Evolutionary conservation across 2,329 filamentous ascomycete species (phyloP), one percentile per base, ranked within the genome.

Genomic region (Huntiella bhutanensis): DNA sequence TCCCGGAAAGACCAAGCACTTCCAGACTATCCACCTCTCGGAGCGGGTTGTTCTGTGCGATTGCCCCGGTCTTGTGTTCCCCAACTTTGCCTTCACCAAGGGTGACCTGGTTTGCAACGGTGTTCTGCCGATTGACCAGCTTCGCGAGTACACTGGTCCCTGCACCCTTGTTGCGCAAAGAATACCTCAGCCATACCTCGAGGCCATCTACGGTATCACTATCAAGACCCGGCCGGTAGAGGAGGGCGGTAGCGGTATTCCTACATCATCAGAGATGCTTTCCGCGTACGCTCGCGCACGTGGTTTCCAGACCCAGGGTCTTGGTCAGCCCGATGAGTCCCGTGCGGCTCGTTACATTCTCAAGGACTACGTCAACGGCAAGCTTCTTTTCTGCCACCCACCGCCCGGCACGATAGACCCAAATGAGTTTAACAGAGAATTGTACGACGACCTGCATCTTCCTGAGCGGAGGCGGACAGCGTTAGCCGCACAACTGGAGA

Each of bases 1-100:
- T 1, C 91, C 91, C 3, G 91, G 91, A 60, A 98, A 98, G 67
- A 98, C 91, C 11, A 98, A 98, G 67, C 91, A 98, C 58, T 98
- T 98, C 67, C 91, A 98, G 62, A 98, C 91, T 1, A 91, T 98
- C 49, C 87, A 95, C 59, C 75, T 98, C 32, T 91, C 82, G 49
- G 82, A 91, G 1, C 76, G 78, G 49, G 85, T 98, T 52, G 73
- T 96, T 41, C 74, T 98, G 5, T 96, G 91, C 63, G 91, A 98
- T 77, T 98, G 91, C 58, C 91, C 91, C 7, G 91, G 91, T 79
- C 78, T 98, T 15, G 92, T 98, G 1, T 96, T 98, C 61, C 87
- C 91, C 55, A 96, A 96, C 64, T 98, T 96, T 55, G 88, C 91
- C 48, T 87, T 80, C 40, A 96, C 87, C 41, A 96, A 96, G 64